phyloP scores from a whole-genome alignment of 192 early-diverging fungal species.

The Podila clonocystis region DNA sequence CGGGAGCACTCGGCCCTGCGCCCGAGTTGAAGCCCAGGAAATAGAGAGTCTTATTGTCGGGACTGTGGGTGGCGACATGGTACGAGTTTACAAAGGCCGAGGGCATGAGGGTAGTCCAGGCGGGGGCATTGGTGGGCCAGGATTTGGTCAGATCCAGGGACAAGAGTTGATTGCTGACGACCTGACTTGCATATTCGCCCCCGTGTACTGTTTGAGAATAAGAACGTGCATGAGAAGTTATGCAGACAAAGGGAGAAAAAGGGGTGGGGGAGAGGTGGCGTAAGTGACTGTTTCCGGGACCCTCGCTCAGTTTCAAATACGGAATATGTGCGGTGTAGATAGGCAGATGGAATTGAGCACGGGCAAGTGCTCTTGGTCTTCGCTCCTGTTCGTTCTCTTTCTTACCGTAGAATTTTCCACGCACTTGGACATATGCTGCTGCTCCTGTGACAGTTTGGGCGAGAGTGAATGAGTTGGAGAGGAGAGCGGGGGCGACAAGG shows the following conservation, averaged over 20 bases:
- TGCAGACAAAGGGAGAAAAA: too few relatives aligned
- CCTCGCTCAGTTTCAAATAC: too few relatives aligned
- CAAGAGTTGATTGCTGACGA: neutral
- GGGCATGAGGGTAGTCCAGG: neutral
- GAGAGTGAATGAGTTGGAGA: neutral
- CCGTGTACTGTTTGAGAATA: neutral
- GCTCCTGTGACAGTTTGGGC: neutral
- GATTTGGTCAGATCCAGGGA: neutral
- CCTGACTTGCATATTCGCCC: neutral
- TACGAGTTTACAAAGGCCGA: conserved; percentile 1
- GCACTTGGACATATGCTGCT: neutral
- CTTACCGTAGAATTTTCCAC: neutral
- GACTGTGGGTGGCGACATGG: neutral
- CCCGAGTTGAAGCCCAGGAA: neutral
- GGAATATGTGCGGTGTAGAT: too few relatives aligned
- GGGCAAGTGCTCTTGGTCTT: too few relatives aligned
- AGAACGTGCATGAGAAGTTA: too few relatives aligned
- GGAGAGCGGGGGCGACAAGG: neutral
- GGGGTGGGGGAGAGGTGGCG: too few relatives aligned
- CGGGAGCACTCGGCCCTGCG: neutral
- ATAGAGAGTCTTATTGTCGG: neutral
- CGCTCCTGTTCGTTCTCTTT: too few relatives aligned
- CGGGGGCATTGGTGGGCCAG: neutral
- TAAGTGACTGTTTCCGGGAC: too few relatives aligned
- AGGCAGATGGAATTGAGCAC: too few relatives aligned